Evolutionary conservation across 805 yeast species (phyloP).

Genomic region (Nakazawaea ernobii): DNA sequence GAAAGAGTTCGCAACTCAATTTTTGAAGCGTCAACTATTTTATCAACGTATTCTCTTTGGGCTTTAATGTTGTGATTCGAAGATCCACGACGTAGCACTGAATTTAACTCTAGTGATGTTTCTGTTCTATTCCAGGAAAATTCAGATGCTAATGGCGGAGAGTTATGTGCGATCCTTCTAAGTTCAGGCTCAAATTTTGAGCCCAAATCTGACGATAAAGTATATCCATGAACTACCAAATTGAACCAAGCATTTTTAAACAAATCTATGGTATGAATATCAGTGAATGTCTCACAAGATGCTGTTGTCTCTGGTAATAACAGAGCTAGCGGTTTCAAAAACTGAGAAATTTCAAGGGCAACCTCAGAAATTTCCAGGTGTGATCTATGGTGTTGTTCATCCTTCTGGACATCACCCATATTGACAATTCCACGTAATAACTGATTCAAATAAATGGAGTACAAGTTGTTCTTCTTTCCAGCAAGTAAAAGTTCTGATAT

Average conservation of each 20-base stretch:
- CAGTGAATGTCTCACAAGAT: constrained; percentile 29
- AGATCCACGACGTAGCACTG: constrained; percentile 84
- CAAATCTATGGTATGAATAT: constrained; percentile 46
- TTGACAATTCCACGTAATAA: constrained; percentile 61
- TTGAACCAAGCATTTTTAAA: constrained; percentile 94
- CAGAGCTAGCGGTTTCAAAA: constrained; percentile 69
- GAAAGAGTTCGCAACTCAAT: constrained; percentile 52
- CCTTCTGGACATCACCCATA: constrained; percentile 72
- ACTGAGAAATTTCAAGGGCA: constrained; percentile 61
- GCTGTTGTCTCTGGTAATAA: constrained; percentile 52
- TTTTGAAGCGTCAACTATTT: constrained; percentile 44
- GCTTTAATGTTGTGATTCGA: constrained; percentile 74
- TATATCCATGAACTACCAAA: constrained; percentile 85
- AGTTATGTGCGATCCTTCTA: constrained; percentile 69
- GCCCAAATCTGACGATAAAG: constrained; percentile 50
- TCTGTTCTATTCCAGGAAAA: constrained; percentile 78
- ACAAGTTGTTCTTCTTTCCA: constrained; percentile 34
- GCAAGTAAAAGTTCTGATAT: constrained; percentile 33
- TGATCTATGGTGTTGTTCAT: constrained; percentile 69
- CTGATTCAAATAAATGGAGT: constrained; percentile 54
- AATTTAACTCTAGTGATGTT: constrained; percentile 86
- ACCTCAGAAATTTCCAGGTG: constrained; percentile 64
- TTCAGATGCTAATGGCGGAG: constrained; percentile 87
- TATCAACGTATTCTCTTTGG: constrained; percentile 57
- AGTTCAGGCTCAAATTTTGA: constrained; percentile 42